Base-by-base conservation (phyloP, 1,284 basidiomycete genomes). In the Puccinia horiana region DNA sequence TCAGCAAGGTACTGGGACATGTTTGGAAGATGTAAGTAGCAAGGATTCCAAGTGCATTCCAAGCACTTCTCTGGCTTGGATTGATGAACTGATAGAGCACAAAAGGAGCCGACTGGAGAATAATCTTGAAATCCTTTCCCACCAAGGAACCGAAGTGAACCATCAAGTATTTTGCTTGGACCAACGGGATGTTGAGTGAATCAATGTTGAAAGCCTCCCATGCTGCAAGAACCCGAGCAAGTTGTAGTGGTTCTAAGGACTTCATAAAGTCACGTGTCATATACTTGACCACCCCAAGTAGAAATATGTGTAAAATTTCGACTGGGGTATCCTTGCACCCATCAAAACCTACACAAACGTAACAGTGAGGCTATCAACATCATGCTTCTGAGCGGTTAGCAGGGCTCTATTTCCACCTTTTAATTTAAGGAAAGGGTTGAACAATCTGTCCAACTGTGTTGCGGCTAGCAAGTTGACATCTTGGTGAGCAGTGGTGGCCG, bases 61-160 rank as follows among this genome's bases (percentile, higher is more conserved):
- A 89, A 1, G 86, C 81, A 0, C 83, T 83, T 58, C 84, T 84
- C 23, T 84, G 83, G 0, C 84, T 81, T 0, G 35, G 12, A 0
- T 84, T 47, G 14, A 86, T 73, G 6, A 88, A 74, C 40, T 85
- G 88, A 63, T 87, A 83, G 0, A 88, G 75, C 0, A 88, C 87
- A 85, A 88, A 88, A 0, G 87, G 87, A 0, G 88, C 88, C 18
- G 86, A 85, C 63, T 88, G 88, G 1, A 86, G 85, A 40, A 89
- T 87, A 0, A 78, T 84, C 2, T 86, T 84, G 74, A 88, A 88
- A 81, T 88, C 87, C 0, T 85, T 83, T 0, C 88, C 88, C 12
- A 85, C 86, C 0, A 88, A 82, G 0, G 88, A 88, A 1, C 84
- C 84, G 32, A 44, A 42, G 23, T 69, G 67, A 1, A 0, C 18